These are phyloP conservation scores for Populus hybrid DNA, from an alignment of 441 rosid genomes.

Conservation along the genomic window DNA sequence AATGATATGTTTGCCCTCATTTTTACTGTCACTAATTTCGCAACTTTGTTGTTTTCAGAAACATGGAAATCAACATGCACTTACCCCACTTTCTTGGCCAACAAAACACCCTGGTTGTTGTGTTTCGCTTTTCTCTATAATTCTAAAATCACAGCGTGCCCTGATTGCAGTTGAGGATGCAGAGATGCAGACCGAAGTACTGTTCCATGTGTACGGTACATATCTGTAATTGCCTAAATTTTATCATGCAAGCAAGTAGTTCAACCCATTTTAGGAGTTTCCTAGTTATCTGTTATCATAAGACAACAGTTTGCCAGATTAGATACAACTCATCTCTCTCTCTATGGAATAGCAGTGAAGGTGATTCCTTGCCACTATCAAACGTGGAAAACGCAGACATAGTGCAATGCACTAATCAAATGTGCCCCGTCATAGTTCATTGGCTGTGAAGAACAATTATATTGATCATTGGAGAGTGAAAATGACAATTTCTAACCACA, in stretches of 20 bases:
- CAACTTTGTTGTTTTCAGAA: conserved; percentile 29
- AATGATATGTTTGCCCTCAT: background rate
- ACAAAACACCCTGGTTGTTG: conserved; percentile 46
- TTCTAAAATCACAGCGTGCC: conserved; percentile 46
- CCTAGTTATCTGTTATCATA: background rate
- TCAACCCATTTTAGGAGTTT: background rate
- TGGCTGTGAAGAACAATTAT: conserved; percentile 61
- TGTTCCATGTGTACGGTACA: conserved; percentile 45
- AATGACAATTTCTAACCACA: conserved; percentile 50
- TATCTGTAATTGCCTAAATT: background rate
- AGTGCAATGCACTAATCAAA: conserved; percentile 52
- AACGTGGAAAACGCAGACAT: conserved; percentile 23
- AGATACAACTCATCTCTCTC: background rate
- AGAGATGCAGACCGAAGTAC: conserved; percentile 33
- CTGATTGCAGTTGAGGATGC: conserved; percentile 72
- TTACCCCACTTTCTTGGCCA: conserved; percentile 52
- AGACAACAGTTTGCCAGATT: background rate
- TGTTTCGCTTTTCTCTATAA: conserved; percentile 61
- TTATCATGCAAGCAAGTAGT: background rate
- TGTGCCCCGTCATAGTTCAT: conserved; percentile 56
- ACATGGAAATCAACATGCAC: conserved; percentile 71
- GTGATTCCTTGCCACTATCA: conserved; percentile 9
- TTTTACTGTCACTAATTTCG: background rate
- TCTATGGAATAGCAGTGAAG: conserved; percentile 32
- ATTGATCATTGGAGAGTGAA: conserved; percentile 52